phyloP scores from a whole-genome alignment of 2,329 filamentous ascomycete species.

The Ceratocystis eucalypticola region DNA sequence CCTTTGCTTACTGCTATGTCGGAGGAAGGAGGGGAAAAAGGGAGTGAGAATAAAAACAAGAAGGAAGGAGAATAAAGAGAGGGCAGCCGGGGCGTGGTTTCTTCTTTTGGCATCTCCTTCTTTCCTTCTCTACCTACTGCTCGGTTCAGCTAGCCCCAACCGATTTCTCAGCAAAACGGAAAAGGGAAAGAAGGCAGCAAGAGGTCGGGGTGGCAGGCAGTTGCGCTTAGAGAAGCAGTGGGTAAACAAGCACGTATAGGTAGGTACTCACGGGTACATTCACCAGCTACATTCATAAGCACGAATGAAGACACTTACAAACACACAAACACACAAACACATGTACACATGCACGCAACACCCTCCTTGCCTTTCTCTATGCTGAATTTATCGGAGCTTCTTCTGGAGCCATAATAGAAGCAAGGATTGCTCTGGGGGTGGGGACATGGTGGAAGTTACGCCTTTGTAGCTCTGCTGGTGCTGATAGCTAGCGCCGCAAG shows the following conservation, averaged over 20 bases:
- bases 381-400: too few relatives aligned
- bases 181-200: not conserved
- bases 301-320: too few relatives aligned
- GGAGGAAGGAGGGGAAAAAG: constrained; percentile 1
- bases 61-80: constrained; percentile 10
- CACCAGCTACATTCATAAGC: too few relatives aligned
- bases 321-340: too few relatives aligned
- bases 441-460: not conserved
- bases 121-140: too few relatives aligned
- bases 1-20: constrained; percentile 15
- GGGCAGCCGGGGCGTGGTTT: constrained; percentile 2
- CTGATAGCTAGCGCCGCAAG: not conserved
- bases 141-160: too few relatives aligned
- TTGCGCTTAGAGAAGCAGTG: not conserved
- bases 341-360: too few relatives aligned
- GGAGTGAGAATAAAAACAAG: not conserved
- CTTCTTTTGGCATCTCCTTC: not conserved
- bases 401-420: too few relatives aligned
- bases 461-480: constrained; percentile 16
- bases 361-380: too few relatives aligned
- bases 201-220: not conserved
- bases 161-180: not conserved
- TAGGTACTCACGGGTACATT: too few relatives aligned
- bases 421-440: not conserved
- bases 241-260: not conserved